Evolutionary conservation across 768 basidiomycete genomes (phyloP).

Genomic region (Rhodotorula babjevae): DNA sequence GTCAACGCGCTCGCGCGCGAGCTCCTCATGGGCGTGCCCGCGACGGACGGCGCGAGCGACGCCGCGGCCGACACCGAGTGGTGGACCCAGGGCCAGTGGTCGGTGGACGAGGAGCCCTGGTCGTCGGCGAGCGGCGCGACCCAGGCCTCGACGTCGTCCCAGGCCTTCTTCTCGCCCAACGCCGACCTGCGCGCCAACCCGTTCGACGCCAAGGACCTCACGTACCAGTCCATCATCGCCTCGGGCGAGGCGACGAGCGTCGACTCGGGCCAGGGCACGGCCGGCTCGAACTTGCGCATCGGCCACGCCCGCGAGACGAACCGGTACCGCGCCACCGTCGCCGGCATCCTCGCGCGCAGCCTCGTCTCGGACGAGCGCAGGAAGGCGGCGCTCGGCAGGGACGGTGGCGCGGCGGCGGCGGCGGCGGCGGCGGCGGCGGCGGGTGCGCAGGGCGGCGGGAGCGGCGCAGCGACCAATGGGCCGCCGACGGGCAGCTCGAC

Average conservation of each 20-base stretch:
- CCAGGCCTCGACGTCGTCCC: constrained; percentile 3
- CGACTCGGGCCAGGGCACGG: constrained; percentile 17
- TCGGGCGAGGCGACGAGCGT: constrained; percentile 15
- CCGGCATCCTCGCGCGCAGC: constrained; percentile 18
- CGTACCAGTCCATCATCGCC: constrained; percentile 9
- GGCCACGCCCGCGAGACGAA: constrained; percentile 10
- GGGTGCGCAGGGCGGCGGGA: too few species aligned
- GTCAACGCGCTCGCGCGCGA: constrained; percentile 37
- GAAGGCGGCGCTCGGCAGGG: constrained; percentile 12
- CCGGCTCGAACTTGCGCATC: constrained; percentile 17
- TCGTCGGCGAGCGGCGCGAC: neutral
- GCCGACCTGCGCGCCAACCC: constrained; percentile 16
- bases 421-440: too few species aligned
- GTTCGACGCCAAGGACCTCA: constrained; percentile 24
- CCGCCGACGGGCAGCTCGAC: neutral
- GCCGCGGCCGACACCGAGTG: constrained; percentile 5
- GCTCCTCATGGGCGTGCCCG: constrained; percentile 35
- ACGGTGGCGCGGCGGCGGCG: neutral
- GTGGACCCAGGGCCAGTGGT: constrained; percentile 24
- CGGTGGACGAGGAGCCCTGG: constrained; percentile 28
- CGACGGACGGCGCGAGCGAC: neutral
- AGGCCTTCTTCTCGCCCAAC: constrained; percentile 21
- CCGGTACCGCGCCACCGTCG: constrained; percentile 12
- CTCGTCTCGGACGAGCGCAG: constrained; percentile 19
- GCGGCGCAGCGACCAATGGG: too few species aligned